Evolutionary conservation across 139 green algal genomes (phyloP), one percentile per base, ranked within the genome.

Genomic region (Chlamydomonas asymmetrica): DNA sequence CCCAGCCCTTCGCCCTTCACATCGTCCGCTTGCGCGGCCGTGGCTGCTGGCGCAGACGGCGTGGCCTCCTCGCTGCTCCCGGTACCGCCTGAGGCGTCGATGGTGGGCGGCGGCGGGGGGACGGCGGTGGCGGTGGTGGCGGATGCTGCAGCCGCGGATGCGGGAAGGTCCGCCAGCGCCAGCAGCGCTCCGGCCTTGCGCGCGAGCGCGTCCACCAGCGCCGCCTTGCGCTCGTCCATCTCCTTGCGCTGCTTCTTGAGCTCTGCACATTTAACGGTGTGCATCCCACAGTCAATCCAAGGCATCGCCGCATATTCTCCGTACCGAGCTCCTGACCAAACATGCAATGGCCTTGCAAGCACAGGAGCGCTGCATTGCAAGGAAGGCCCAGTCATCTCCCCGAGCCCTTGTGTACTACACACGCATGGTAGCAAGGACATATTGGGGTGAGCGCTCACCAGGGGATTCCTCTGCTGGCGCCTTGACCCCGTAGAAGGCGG

Each of bases 121-220:
- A 32, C 52, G 29, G 66, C 10, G 25, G 49, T 25, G 41, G 22
- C 4, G 20, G 49, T n/a, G n/a, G 3, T 7, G 50, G 32, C 6
- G 50, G 22, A 57, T 27, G 3, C 41, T 66, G 6, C 37, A 18
- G 4, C 34, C 23, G 29, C n/a, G 0, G 64, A 18, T 20, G 54
- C 38, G 10, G 49, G 1, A 35, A 78, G 43, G 66, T 84, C 70
- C 60, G 83, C 70, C 43, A 72, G 39, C 1, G 90, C 82, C 73
- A 95, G 70, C 62, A 92, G 82, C 0, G 82, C 87, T 18, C 18
- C 31, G 13, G 76, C 80, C 71, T 92, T 92, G 0, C 66, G 48
- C 0, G 66, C 38, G 45, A 97, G 83, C 0, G 90, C 92, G 22
- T 94, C 90, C 9, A 92, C 43, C 48, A 97, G 68, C 3, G 88